These are phyloP conservation scores for Pichia sp. DNA, from an alignment of 1,139 yeast genomes.

Conservation along the genomic window DNA sequence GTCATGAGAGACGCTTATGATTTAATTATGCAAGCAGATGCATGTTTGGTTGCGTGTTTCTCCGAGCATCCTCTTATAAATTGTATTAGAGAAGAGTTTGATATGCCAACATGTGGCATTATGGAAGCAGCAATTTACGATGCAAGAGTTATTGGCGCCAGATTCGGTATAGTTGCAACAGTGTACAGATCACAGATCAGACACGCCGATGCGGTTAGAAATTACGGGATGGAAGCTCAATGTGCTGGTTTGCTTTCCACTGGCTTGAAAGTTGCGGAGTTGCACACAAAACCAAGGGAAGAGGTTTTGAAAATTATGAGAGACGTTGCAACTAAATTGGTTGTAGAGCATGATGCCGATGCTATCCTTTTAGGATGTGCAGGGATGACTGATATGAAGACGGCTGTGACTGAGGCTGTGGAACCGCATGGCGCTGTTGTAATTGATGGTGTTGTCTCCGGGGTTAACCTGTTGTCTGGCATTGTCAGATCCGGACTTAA, in stretches of 20 bases:
- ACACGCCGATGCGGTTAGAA: slow-evolving; percentile 23
- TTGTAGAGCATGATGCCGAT: slow-evolving; percentile 26
- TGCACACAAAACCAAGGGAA: slow-evolving; percentile 26
- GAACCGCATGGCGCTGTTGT: slow-evolving; percentile 16
- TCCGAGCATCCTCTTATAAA: slow-evolving; percentile 26
- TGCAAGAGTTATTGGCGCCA: slow-evolving; percentile 17
- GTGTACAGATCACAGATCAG: slow-evolving; percentile 22
- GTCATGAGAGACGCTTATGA: slow-evolving; percentile 23
- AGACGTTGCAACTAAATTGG: slow-evolving; percentile 20
- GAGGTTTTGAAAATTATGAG: slow-evolving; percentile 24
- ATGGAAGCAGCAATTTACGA: slow-evolving; percentile 23
- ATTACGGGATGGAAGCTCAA: slow-evolving; percentile 23
- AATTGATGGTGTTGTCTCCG: slow-evolving; percentile 24
- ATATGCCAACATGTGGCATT: slow-evolving; percentile 25
- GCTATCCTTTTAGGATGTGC: slow-evolving; percentile 28
- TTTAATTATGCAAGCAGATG: slow-evolving; percentile 21
- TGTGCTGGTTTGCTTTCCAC: slow-evolving; percentile 29
- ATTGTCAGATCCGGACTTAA: slow-evolving; percentile 16
- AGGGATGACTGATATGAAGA: slow-evolving; percentile 29
- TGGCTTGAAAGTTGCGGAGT: slow-evolving; percentile 26
- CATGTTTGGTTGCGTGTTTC: slow-evolving; percentile 25
- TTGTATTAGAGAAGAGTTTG: slow-evolving; percentile 25
- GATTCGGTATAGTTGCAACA: slow-evolving; percentile 21
- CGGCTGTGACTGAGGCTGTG: slow-evolving; percentile 25
- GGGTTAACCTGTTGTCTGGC: slow-evolving; percentile 21